A percentile compares a stretch with the other conserved stretches of the same genome.
phyloP scores from a whole-genome alignment of 345 rosid genomes.

The Isatis tinctoria region DNA sequence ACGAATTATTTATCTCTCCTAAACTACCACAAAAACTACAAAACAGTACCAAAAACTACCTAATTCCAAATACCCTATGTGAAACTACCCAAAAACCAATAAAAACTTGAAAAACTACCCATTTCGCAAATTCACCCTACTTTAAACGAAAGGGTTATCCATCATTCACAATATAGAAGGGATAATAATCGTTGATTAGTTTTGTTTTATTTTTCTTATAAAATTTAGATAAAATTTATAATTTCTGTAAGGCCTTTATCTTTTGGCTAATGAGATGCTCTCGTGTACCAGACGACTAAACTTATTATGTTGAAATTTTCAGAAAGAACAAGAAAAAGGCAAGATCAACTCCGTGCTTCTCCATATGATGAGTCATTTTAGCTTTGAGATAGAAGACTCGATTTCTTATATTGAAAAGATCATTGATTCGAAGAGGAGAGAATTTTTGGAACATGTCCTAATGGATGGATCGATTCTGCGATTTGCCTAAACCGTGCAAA shows the following conservation, averaged over 20 bases:
- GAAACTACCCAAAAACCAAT: no score
- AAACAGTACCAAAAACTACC: no score
- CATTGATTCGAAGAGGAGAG: constrained; percentile 31
- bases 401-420: constrained; percentile 30
- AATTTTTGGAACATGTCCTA: constrained; percentile 39
- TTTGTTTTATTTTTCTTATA: not conserved
- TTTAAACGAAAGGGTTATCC: no score
- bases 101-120: no score
- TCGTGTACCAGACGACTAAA: not conserved
- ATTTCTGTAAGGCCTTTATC: not conserved
- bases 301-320: not conserved
- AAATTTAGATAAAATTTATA: not conserved
- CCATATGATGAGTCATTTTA: constrained; percentile 29
- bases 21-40: no score
- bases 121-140: no score
- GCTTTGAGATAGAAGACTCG: constrained; percentile 35
- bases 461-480: constrained; percentile 22
- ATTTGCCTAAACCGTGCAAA: constrained; percentile 36
- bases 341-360: constrained; percentile 42
- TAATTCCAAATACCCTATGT: no score
- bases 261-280: not conserved
- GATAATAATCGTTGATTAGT: no score
- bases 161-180: no score
- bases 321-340: constrained; percentile 49
- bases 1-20: no score